Conservation (phyloP, 495 filamentous ascomycete genomes). For the Astrocystis sublimbata region DNA sequence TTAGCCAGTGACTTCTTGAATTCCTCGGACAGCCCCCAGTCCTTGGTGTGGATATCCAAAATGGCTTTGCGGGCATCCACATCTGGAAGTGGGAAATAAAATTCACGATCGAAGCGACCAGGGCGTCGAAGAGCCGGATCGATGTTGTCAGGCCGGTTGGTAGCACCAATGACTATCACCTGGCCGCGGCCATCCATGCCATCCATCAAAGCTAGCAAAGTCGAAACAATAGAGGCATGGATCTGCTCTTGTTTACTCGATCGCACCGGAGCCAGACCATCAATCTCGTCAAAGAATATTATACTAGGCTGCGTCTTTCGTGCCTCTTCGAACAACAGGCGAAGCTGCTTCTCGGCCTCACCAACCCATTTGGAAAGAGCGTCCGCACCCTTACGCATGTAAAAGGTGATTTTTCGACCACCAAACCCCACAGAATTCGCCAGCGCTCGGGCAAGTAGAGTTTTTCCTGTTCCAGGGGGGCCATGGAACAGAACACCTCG, state of each 20-base stretch:
- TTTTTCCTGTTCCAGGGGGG: slow-evolving; percentile 97
- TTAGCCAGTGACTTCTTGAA: slow-evolving; percentile 86
- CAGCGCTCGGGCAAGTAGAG: slow-evolving; percentile 85
- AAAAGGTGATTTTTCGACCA: slow-evolving; percentile 93
- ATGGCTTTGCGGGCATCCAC: slow-evolving; percentile 76
- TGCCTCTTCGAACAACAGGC: slow-evolving; percentile 93
- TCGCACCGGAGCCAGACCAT: slow-evolving; percentile 90
- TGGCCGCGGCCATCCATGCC: slow-evolving; percentile 98
- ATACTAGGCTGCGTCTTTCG: slow-evolving; percentile 94
- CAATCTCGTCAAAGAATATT: slow-evolving; percentile 99
- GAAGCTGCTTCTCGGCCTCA: slow-evolving; percentile 92
- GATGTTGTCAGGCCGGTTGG: slow-evolving; percentile 95
- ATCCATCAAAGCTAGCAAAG: slow-evolving; percentile 93
- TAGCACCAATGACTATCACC: slow-evolving; percentile 97
- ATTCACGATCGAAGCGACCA: slow-evolving; percentile 94
- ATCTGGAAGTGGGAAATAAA: slow-evolving; percentile 93
- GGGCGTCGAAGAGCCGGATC: slow-evolving; percentile 93
- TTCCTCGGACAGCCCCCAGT: slow-evolving; percentile 75
- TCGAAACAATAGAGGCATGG: slow-evolving; percentile 96
- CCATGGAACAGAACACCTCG: slow-evolving; percentile 96
- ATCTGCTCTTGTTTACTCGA: slow-evolving; percentile 99
- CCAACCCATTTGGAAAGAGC: slow-evolving; percentile 98
- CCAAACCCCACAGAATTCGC: slow-evolving; percentile 75
- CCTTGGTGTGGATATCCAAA: slow-evolving; percentile 92
- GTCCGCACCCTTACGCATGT: slow-evolving; percentile 98